Conservation (phyloP, 2,329 filamentous ascomycete genomes). For the Monilinia polystroma region DNA sequence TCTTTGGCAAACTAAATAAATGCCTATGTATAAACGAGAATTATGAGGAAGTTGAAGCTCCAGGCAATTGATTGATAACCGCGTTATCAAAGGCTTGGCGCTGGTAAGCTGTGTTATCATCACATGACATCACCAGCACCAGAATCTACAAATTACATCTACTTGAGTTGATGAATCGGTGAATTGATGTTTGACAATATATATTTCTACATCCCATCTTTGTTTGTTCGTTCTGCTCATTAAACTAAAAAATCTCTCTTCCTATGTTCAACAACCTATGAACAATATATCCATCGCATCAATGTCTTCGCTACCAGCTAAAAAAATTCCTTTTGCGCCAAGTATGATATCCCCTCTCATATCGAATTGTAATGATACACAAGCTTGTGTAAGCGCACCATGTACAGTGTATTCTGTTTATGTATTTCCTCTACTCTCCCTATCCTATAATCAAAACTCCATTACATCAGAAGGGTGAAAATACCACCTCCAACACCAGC, state of each 20-base stretch:
- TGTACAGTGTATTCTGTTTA: constrained; percentile 14
- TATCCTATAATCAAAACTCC: background rate
- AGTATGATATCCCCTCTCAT: constrained; percentile 1
- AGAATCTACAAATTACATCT: background rate
- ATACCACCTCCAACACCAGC: constrained; percentile 36
- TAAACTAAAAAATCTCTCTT: background rate
- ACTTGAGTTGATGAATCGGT: too few species aligned
- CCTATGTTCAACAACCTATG: background rate
- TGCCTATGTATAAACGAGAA: too few species aligned
- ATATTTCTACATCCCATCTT: background rate
- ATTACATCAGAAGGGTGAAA: constrained; percentile 27
- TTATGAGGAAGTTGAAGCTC: constrained; percentile 6
- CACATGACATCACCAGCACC: background rate
- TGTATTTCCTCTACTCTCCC: background rate
- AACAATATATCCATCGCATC: background rate
- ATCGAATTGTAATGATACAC: background rate
- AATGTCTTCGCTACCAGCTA: background rate
- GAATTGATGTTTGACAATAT: background rate
- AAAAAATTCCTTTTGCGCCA: constrained; percentile 3
- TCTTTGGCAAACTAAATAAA: background rate
- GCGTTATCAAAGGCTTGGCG: constrained; percentile 13
- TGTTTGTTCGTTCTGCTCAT: background rate
- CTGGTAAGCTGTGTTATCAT: constrained; percentile 1
- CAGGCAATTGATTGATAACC: constrained; percentile 11
- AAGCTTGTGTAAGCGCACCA: constrained; percentile 2